Conservation (phyloP, 2,329 filamentous ascomycete genomes). For the Fusarium lateritium region DNA sequence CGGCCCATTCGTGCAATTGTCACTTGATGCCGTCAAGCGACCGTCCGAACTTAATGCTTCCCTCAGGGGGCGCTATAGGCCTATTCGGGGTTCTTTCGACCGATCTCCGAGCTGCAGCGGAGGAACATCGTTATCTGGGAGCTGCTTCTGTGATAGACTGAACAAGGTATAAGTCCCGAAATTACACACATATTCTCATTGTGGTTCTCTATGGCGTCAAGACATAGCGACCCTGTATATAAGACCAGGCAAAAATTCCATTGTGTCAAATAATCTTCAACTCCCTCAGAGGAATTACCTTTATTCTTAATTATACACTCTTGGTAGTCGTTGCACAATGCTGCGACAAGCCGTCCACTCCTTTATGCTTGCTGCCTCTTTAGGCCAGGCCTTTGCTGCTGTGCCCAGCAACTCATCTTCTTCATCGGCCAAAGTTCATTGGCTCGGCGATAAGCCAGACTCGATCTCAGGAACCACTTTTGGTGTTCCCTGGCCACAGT, state of each 20-base stretch:
- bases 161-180: slow-evolving; percentile 38
- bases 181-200: slow-evolving; percentile 41
- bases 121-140: slow-evolving; percentile 9
- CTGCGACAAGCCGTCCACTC: slow-evolving; percentile 43
- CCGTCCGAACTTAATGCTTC: not conserved
- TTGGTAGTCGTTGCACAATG: slow-evolving; percentile 38
- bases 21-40: not conserved
- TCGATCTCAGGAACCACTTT: slow-evolving; percentile 58
- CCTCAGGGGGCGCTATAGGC: not conserved
- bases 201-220: slow-evolving; percentile 37
- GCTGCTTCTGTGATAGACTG: slow-evolving; percentile 3
- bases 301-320: not conserved
- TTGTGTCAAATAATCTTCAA: not conserved
- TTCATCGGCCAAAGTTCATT: slow-evolving; percentile 52
- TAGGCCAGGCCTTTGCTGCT: slow-evolving; percentile 28
- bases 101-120: slow-evolving; percentile 32
- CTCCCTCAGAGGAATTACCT: not conserved
- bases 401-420: slow-evolving; percentile 37
- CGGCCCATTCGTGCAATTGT: slow-evolving; percentile 8
- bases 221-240: slow-evolving; percentile 6
- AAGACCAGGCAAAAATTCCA: not conserved
- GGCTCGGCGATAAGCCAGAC: slow-evolving; percentile 58
- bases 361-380: slow-evolving; percentile 31
- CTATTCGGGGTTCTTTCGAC: slow-evolving; percentile 14
- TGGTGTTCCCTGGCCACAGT: slow-evolving; percentile 61